Base-by-base conservation (phyloP, 495 filamentous ascomycete species). In the Penicillium angulare region DNA sequence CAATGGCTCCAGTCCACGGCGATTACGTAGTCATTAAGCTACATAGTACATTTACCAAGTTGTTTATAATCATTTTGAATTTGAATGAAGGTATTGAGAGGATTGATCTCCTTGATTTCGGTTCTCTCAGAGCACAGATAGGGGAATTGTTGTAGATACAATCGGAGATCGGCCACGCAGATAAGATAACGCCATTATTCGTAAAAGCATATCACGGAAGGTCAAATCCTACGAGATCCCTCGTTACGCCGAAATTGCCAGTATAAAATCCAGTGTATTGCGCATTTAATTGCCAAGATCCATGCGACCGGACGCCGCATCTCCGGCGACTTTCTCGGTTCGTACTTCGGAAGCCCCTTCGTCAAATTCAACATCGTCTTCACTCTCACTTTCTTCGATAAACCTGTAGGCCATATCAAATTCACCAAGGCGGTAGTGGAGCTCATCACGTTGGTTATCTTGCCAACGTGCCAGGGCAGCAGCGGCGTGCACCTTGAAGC, bases 401-500 rank as follows among this genome's bases (percentile, higher is more conserved):
- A 84, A 86, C 24, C 74, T 74, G 20, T 72, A 76, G 18, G 81
- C 77, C 7, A 87, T 60, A 9, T 79, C 75, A 16, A 71, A 73
- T 9, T 76, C 72, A 50, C 65, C 69, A 33, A 87, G 77, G 29
- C 90, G 77, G 49, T 79, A 75, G 54, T 86, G 83, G 84, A 92
- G 87, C 36, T 90, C 85, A 40, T 90, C 86, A 42, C 90, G 79
- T 65, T 86, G 78, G 38, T 67, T 75, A 56, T 92, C 85, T 74
- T 98, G 93, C 93, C 92, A 98, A 52, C 93, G 82, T 36, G 86
- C 84, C 54, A 98, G 71, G 4, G 93, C 89, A 1, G 93, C 93
- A 20, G 84, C 81, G 2, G 91, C 88, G 72, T 97, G 93, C 7
- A 97, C 90, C 59, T 87, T 89, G 78, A 98, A 98, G 13, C 93